A percentile compares a stretch with the other conserved stretches of the same genome.
phyloP scores from a whole-genome alignment of 371 early-diverging fungal genomes.

The Smittium culicis region DNA sequence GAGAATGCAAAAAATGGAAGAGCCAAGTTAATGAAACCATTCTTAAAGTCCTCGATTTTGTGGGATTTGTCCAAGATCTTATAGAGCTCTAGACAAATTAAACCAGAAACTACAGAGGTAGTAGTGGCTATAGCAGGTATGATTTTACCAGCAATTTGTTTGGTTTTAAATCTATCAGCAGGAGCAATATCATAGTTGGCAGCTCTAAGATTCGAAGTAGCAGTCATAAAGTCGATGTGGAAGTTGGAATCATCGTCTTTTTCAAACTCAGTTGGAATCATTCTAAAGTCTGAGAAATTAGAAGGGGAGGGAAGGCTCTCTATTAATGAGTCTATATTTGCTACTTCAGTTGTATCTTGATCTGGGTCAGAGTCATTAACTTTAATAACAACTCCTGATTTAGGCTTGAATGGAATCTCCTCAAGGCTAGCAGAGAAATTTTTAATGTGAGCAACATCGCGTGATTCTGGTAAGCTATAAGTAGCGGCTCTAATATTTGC shows the following conservation, averaged over 20 bases:
- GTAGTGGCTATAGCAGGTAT: constrained; percentile 99
- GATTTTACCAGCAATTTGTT: constrained; percentile 99
- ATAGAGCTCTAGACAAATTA: constrained; percentile 96
- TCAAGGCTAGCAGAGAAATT: constrained; percentile 46
- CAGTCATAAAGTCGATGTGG: constrained; percentile 98
- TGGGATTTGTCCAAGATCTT: constrained; percentile 62
- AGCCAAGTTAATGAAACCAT: constrained; percentile 97
- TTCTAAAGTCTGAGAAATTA: constrained; percentile 54
- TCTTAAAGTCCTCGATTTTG: constrained; percentile 87
- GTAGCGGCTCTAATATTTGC: constrained; percentile 94
- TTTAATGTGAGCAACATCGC: constrained; percentile 54
- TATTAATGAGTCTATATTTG: constrained; percentile 51
- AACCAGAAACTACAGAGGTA: constrained; percentile 96
- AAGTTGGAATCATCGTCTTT: constrained; percentile 99
- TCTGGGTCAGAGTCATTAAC: constrained; percentile 71
- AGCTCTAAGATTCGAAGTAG: constrained; percentile 96
- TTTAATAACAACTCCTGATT: constrained; percentile 90
- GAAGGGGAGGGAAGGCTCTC: constrained; percentile 55
- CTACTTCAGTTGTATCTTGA: constrained; percentile 29
- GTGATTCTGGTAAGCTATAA: constrained; percentile 67
- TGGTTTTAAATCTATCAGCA: constrained; percentile 91
- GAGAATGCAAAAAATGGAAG: constrained; percentile 99
- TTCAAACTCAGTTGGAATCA: constrained; percentile 89
- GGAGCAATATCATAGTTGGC: constrained; percentile 88
- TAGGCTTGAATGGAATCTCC: constrained; percentile 80